Evolutionary conservation across 2,329 filamentous ascomycete species (phyloP).

Genomic region (Verticillium alfalfae): DNA sequence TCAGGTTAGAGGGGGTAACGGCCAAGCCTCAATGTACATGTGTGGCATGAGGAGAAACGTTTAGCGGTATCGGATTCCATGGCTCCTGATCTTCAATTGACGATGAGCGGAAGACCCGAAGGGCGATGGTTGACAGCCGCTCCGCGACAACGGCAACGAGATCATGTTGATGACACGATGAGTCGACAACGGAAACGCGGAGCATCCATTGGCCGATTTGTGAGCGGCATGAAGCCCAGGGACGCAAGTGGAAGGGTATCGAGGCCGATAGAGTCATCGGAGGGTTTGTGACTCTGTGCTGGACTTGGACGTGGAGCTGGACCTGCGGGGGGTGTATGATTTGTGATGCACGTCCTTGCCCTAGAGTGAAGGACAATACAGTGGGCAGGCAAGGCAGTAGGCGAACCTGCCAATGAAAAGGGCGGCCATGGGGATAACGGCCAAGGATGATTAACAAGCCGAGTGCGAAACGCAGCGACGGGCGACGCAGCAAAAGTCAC

Average conservation of each 20-base stretch:
- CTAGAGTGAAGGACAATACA: background rate
- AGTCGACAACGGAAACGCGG: background rate
- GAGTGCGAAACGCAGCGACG: background rate
- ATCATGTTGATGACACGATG: background rate
- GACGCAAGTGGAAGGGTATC: background rate
- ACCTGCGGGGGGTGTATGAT: background rate
- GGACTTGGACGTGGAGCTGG: background rate
- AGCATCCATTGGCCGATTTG: constrained; percentile 1
- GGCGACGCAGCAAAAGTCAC: background rate
- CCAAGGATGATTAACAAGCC: background rate
- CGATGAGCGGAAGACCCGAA: too few relatives aligned
- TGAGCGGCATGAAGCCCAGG: background rate
- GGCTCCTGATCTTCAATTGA: background rate
- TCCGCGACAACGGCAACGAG: background rate
- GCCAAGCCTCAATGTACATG: background rate
- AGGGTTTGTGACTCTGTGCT: background rate
- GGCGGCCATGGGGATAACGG: background rate
- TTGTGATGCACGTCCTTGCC: background rate
- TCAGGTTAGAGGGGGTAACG: background rate
- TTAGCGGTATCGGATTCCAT: too few relatives aligned
- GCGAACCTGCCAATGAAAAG: background rate
- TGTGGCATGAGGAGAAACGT: background rate
- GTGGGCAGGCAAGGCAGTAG: background rate
- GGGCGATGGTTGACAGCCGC: too few relatives aligned
- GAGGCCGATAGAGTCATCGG: constrained; percentile 1